These are phyloP conservation scores for Trichoderma sp. DNA, from an alignment of 2,329 filamentous ascomycete species.

Conservation along the genomic window DNA sequence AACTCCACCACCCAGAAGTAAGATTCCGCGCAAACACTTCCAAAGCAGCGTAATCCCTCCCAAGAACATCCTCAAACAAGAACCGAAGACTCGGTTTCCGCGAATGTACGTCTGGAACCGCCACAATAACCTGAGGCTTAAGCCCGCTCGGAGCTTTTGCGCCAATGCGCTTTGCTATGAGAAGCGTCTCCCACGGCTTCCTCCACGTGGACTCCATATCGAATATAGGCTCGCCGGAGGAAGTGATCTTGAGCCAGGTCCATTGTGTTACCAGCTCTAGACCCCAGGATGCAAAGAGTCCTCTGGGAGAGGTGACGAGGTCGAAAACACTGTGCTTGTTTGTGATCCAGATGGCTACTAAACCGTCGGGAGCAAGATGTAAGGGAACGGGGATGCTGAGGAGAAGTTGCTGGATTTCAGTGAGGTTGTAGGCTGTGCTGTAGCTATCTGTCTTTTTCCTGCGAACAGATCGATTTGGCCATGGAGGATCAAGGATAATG, in stretches of 20 bases:
- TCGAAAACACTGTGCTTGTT: conserved; percentile 65
- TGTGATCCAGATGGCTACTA: conserved; percentile 76
- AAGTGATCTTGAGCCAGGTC: conserved; percentile 77
- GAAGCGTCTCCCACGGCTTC: conserved; percentile 74
- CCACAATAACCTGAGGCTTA: conserved; percentile 59
- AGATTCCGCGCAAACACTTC: conserved; percentile 77
- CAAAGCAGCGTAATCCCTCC: conserved; percentile 54
- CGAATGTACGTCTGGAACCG: conserved; percentile 75
- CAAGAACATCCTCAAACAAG: conserved; percentile 59
- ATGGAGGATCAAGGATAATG: conserved; percentile 74
- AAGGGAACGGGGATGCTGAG: conserved; percentile 56
- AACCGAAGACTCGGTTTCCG: conserved; percentile 71
- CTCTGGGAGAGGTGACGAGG: conserved; percentile 51
- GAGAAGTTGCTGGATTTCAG: conserved; percentile 53
- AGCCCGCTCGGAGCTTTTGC: conserved; percentile 27
- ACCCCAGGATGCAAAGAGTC: conserved; percentile 68
- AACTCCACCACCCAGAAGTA: conserved; percentile 75
- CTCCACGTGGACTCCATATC: conserved; percentile 63
- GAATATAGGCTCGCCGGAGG: conserved; percentile 63
- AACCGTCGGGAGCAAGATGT: conserved; percentile 53
- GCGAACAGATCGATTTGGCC: conserved; percentile 75
- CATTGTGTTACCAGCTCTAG: conserved; percentile 68
- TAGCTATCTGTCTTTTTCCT: conserved; percentile 54
- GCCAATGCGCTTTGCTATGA: conserved; percentile 57
- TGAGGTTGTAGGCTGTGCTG: conserved; percentile 46